phyloP scores from a whole-genome alignment of 805 yeast genomes.

The Saturnispora sanitii region DNA sequence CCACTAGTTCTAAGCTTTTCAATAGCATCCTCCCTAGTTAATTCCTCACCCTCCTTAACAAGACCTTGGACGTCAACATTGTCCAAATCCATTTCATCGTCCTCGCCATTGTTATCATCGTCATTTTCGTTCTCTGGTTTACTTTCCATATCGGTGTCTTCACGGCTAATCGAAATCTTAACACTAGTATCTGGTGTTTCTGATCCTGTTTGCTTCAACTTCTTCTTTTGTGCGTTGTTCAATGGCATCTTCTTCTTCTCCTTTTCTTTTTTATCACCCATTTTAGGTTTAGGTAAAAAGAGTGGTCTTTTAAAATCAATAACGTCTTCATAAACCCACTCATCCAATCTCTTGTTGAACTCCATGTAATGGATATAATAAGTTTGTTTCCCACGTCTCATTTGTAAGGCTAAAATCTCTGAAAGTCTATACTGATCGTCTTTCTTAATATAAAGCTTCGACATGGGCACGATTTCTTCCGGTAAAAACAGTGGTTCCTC shows the following conservation, averaged over 20 bases:
- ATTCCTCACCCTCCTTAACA: conserved; percentile 51
- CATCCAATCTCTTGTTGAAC: conserved; percentile 92
- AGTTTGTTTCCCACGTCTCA: conserved; percentile 64
- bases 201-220: conserved; percentile 3
- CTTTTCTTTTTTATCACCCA: conserved; percentile 32
- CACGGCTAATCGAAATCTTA: conserved; percentile 6
- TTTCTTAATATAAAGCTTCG: conserved; percentile 72
- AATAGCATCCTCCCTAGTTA: conserved; percentile 84
- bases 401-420: conserved; percentile 70
- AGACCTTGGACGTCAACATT: conserved; percentile 78
- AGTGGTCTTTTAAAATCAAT: conserved; percentile 66
- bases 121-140: not conserved
- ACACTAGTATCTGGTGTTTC: conserved; percentile 13
- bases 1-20: conserved; percentile 90
- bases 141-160: not conserved
- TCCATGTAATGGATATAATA: conserved; percentile 93
- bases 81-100: conserved; percentile 78
- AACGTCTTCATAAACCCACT: conserved; percentile 73
- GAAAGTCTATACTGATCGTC: conserved; percentile 76
- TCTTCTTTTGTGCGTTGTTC: conserved; percentile 19
- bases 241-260: conserved; percentile 14
- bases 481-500: conserved; percentile 21
- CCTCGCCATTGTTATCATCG: conserved; percentile 7
- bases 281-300: conserved; percentile 55
- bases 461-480: conserved; percentile 59